These are phyloP conservation scores for Isoetes taiwanensis DNA, from an alignment of 75 land plant species.

Conservation along the genomic window DNA sequence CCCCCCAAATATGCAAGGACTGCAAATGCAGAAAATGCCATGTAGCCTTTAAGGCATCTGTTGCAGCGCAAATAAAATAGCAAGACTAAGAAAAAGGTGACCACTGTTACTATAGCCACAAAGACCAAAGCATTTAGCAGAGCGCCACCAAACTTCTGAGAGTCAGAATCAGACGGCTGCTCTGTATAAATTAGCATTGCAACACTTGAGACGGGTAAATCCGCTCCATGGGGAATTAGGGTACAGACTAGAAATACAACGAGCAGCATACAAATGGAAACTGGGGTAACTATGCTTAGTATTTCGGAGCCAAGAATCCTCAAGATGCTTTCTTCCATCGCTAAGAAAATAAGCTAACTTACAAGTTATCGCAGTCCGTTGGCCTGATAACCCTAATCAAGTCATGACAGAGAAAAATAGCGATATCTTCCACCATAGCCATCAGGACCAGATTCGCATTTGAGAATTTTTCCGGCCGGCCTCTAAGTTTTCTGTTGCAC, in stretches of 20 bases:
- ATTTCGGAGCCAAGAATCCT: conserved; percentile 70
- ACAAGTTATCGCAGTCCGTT: too few species aligned
- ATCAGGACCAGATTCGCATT: too few species aligned
- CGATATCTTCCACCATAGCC: too few species aligned
- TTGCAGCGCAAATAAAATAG: conserved; percentile 86
- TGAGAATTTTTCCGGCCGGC: too few species aligned
- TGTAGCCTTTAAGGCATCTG: conserved; percentile 53
- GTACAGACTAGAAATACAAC: conserved; percentile 65
- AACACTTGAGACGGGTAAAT: conserved; percentile 21
- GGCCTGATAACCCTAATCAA: too few species aligned
- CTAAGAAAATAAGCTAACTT: too few species aligned
- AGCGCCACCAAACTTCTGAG: conserved; percentile 67
- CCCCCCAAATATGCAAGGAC: conserved; percentile 81
- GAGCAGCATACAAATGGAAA: conserved; percentile 82
- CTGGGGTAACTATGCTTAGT: conserved; percentile 58
- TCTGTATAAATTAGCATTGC: conserved; percentile 55
- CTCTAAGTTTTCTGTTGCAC: too few species aligned
- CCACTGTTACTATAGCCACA: conserved; percentile 54
- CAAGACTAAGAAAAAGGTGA: conserved; percentile 67
- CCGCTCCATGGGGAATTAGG: conserved; percentile 27
- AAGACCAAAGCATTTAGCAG: conserved; percentile 70
- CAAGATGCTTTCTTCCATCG: conserved; percentile 23
- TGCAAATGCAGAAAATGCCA: conserved; percentile 65
- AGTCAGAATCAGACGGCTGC: conserved; percentile 41
- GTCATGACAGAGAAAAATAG: too few species aligned